A percentile compares a stretch with the other conserved stretches of the same genome.
Evolutionary conservation across 2,329 filamentous ascomycete genomes (phyloP).

Genomic region (Penicillium oxalicum): DNA sequence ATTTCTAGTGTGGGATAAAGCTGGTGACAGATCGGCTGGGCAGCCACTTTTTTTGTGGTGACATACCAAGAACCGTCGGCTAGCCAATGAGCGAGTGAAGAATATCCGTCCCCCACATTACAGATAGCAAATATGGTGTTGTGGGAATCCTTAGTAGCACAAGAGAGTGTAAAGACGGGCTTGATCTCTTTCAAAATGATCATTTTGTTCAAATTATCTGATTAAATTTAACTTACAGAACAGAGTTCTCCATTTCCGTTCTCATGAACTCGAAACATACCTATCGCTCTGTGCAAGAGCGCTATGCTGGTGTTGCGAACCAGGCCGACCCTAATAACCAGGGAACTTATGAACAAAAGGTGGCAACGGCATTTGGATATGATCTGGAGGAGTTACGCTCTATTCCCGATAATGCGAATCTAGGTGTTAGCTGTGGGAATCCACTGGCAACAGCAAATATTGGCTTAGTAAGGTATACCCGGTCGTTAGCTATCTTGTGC

Average conservation of each 20-base stretch:
- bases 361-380: constrained; percentile 52
- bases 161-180: too few relatives aligned
- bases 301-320: constrained; percentile 4
- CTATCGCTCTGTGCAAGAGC: constrained; percentile 8
- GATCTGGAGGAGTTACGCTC: constrained; percentile 42
- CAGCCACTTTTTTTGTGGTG: too few relatives aligned
- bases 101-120: too few relatives aligned
- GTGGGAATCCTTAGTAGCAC: too few relatives aligned
- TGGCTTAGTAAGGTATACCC: background rate
- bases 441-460: constrained; percentile 45
- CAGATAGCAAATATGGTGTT: too few relatives aligned
- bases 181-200: too few relatives aligned
- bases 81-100: too few relatives aligned
- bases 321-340: background rate
- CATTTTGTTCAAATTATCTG: background rate
- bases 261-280: constrained; percentile 7
- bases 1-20: too few relatives aligned
- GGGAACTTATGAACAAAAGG: constrained; percentile 1
- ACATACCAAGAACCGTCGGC: too few relatives aligned
- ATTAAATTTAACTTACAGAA: background rate
- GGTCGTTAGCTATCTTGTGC: too few relatives aligned
- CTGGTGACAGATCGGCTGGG: too few relatives aligned
- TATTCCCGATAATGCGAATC: constrained; percentile 46
- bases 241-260: too few relatives aligned
- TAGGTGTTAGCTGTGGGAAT: constrained; percentile 52